Base-by-base conservation (phyloP, 768 basidiomycete species). In the Paxillus ammoniavirescens region DNA sequence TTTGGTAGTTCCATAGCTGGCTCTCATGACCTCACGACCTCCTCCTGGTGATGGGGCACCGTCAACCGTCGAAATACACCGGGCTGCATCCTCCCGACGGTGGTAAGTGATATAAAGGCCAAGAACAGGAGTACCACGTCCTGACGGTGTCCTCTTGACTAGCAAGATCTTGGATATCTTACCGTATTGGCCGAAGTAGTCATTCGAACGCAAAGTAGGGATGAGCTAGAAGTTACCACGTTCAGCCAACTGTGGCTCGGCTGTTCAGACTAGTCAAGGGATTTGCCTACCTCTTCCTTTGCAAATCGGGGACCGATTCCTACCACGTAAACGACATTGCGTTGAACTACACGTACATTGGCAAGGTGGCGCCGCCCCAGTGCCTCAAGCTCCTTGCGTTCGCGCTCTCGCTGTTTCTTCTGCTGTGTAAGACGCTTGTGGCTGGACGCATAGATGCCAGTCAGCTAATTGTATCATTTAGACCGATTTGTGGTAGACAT, bases 121-220 rank as follows among this genome's bases (percentile, higher is more conserved):
- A 36, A 96, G 82, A 43, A 87, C 85, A 45, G 87, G 87, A 14
- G 78, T 81, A 52, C 82, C 82, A 45, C 83, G 84, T 42, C 84
- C 87, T 8, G 90, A 83, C 4, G 86, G 77, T 5, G 86, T 88
- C 37, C 96, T 87, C 71, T 98, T 98, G 47, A 92, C 87, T 30
- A 99, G 81, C 49, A 98, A 78, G 45, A 99, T 92, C 75, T 96
- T 96, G 41, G 88, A 84, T 61, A 99, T 98, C 76, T 95, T 98
- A 61, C 97, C 97, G 71, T 98, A 99, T 67, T 97, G 94, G 9
- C 97, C 97, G 67, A 98, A 98, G 68, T 97, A 98, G 61, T 99
- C 97, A 61, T 87, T 87, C 5, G 93, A 94, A 43, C 96, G 91
- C 38, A 99, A 75, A 12, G 93, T 91, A 1, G 93, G 87, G 60